Evolutionary conservation across 257 asterid genomes (phyloP).

Genomic region (Solanum commersonii): DNA sequence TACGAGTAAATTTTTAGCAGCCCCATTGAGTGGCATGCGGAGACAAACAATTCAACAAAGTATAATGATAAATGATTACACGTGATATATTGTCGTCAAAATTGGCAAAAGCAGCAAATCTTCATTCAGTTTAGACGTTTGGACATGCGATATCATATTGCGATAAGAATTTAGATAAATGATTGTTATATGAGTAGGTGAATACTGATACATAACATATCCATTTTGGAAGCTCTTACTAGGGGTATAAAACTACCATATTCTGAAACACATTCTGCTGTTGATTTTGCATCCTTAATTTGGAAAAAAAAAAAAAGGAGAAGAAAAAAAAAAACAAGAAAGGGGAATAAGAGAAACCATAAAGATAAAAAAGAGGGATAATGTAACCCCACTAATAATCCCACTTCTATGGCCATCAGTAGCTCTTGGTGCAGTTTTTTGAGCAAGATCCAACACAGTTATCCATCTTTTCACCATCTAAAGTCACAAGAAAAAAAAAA

Average conservation of each 20-base stretch:
- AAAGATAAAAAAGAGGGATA: neutral
- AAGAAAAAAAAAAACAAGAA: neutral
- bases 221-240: neutral
- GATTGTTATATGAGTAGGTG: neutral
- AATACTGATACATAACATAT: neutral
- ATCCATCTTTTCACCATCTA: slow-evolving; percentile 74
- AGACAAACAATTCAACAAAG: neutral
- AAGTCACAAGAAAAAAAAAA: neutral
- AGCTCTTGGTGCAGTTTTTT: slow-evolving; percentile 52
- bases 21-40: neutral
- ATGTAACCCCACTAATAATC: neutral
- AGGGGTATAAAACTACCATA: neutral
- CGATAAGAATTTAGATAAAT: neutral
- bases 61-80: neutral
- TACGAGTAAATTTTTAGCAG: neutral
- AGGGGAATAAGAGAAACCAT: neutral
- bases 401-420: slow-evolving; percentile 14
- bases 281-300: neutral
- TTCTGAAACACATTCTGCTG: neutral
- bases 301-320: neutral
- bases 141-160: too few relatives aligned
- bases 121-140: neutral
- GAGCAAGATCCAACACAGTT: slow-evolving; percentile 87
- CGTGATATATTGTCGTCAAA: neutral
- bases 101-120: neutral